Evolutionary conservation across 805 yeast species (phyloP).

Genomic region (Candida germanica): DNA sequence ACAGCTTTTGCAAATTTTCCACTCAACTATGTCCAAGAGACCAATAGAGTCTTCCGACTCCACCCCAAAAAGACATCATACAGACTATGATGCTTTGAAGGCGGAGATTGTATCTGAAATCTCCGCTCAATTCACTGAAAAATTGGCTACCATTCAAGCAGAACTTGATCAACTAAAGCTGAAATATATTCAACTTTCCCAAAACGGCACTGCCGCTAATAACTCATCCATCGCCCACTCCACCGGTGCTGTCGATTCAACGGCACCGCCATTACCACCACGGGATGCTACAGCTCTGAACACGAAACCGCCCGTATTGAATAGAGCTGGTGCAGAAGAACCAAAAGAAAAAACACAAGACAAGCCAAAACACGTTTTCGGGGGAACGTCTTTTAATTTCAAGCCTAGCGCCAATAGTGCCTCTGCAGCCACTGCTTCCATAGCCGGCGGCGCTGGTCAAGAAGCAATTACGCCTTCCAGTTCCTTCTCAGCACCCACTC

Average conservation of each 20-base stretch:
- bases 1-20: too few species aligned
- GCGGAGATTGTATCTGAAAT: slow-evolving; percentile 30
- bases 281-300: slow-evolving; percentile 6
- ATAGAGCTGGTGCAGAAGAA: not conserved
- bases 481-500: slow-evolving; percentile 10
- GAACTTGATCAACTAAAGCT: slow-evolving; percentile 19
- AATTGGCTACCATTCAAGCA: slow-evolving; percentile 18
- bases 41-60: too few species aligned
- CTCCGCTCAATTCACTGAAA: slow-evolving; percentile 17
- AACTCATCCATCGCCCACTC: too few species aligned
- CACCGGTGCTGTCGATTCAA: too few species aligned
- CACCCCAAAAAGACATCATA: not conserved
- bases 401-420: too few species aligned
- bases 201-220: too few species aligned
- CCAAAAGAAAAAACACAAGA: not conserved
- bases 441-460: too few species aligned
- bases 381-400: slow-evolving; percentile 19
- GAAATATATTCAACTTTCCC: slow-evolving; percentile 8
- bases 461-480: slow-evolving; percentile 17
- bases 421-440: slow-evolving; percentile 1
- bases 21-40: too few species aligned
- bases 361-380: slow-evolving; percentile 18
- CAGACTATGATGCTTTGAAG: slow-evolving; percentile 23
- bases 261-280: slow-evolving; percentile 12
- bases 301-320: slow-evolving; percentile 4